Evolutionary conservation across 2,329 filamentous ascomycete genomes (phyloP).

Genomic region (Xylariomycetidae sp.): DNA sequence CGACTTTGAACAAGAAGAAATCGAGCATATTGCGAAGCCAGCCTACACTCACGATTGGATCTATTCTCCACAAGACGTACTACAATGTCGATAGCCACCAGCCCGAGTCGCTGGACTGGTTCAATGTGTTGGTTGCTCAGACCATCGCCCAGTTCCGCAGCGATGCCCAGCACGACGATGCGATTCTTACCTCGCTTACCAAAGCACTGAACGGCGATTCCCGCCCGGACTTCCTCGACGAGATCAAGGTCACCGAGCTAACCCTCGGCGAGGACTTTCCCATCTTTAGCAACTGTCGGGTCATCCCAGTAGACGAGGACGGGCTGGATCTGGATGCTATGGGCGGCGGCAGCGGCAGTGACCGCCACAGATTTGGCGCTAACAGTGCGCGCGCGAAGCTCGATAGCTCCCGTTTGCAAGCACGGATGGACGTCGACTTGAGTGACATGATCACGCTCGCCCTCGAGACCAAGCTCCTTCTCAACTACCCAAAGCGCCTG

Average conservation of each 20-base stretch:
- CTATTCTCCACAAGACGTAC: conserved; percentile 93
- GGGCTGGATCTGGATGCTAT: conserved; percentile 48
- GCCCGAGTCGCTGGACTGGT: conserved; percentile 96
- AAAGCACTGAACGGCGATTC: conserved; percentile 80
- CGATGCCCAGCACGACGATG: conserved; percentile 86
- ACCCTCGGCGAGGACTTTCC: conserved; percentile 95
- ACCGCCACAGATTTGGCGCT: conserved; percentile 32
- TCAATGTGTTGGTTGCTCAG: conserved; percentile 94
- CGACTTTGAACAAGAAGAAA: conserved; percentile 55
- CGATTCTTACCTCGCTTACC: conserved; percentile 78
- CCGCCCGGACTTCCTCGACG: conserved; percentile 86
- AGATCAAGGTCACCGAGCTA: conserved; percentile 90
- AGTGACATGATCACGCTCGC: conserved; percentile 94
- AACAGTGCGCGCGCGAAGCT: conserved; percentile 41
- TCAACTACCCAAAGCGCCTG: conserved; percentile 90
- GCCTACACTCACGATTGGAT: conserved; percentile 78
- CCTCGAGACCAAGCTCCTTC: conserved; percentile 84
- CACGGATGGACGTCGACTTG: conserved; percentile 93
- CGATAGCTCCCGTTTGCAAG: conserved; percentile 75
- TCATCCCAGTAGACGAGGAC: conserved; percentile 85
- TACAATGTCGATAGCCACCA: conserved; percentile 96
- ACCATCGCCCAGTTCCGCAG: conserved; percentile 92
- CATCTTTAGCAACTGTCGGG: conserved; percentile 95
- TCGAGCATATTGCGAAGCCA: conserved; percentile 68
- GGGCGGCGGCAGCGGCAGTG: conserved; percentile 1